phyloP scores from a whole-genome alignment of 1,284 basidiomycete genomes.

The Leccinum huronense region DNA sequence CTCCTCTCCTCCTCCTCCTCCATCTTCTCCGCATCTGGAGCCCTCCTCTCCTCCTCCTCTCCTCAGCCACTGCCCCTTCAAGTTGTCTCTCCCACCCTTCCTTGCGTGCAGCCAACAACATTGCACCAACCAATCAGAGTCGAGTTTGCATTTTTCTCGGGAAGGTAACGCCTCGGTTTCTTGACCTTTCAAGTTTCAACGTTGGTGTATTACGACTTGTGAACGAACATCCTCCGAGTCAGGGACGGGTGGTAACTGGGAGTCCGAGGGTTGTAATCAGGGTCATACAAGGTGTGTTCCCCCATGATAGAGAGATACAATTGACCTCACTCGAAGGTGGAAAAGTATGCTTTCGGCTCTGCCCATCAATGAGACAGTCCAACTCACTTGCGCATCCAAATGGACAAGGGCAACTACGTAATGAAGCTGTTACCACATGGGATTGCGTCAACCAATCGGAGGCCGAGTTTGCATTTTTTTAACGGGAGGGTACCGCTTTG shows the following conservation, averaged over 20 bases:
- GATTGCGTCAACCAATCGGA: conserved; percentile 10
- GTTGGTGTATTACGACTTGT: background rate
- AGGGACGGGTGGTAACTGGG: background rate
- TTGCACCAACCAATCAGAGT: conserved; percentile 10
- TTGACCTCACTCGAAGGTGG: conserved; percentile 2
- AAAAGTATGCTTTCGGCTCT: conserved; percentile 48
- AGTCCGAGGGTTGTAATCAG: background rate
- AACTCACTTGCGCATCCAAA: conserved; percentile 23
- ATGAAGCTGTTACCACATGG: background rate
- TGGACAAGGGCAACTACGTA: background rate
- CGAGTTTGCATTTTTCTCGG: conserved; percentile 12
- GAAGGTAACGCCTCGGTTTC: conserved; percentile 15
- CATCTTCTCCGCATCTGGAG: conserved; percentile 53
- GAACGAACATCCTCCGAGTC: background rate
- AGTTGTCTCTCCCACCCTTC: too few relatives aligned
- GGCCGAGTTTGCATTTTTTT: conserved; percentile 10
- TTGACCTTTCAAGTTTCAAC: background rate
- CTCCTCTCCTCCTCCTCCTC: conserved; percentile 50
- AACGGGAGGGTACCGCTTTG: conserved; percentile 14
- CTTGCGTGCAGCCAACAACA: too few relatives aligned
- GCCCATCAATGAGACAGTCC: conserved; percentile 52
- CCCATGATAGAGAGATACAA: background rate
- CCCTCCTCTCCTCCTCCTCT: conserved; percentile 45
- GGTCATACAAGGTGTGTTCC: conserved; percentile 10
- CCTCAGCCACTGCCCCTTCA: too few relatives aligned